These are phyloP conservation scores for Rutidosis leptorrhynchoides DNA, from an alignment of 129 eudicot species.

Conservation along the genomic window DNA sequence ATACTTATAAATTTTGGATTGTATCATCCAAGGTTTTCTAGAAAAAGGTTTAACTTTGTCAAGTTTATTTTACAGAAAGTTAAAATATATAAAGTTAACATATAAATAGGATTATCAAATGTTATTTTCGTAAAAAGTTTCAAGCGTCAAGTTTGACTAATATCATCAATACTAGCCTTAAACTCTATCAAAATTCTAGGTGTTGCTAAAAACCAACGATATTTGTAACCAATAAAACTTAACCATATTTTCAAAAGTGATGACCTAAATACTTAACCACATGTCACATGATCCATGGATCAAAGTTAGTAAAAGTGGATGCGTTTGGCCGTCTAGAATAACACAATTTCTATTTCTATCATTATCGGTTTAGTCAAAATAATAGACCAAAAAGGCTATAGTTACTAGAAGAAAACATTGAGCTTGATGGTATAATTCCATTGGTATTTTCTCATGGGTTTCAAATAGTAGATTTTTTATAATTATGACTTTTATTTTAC, in stretches of 20 bases:
- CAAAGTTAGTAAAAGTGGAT: not conserved
- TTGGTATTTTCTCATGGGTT: not conserved
- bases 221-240: no score
- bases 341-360: not conserved
- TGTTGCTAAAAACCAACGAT: not conserved
- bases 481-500: no score
- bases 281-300: not conserved
- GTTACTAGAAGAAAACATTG: constrained; percentile 2
- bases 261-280: not conserved
- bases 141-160: not conserved
- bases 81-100: no score
- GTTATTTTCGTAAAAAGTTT: no score
- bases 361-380: not conserved
- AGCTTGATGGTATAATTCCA: not conserved
- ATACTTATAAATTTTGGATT: no score
- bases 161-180: not conserved
- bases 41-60: no score
- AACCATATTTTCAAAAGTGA: not conserved
- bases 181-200: not conserved
- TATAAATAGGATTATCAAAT: not conserved
- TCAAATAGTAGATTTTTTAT: not conserved
- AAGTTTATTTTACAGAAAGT: no score
- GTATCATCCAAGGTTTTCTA: no score
- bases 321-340: constrained; percentile 6
- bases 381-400: not conserved